Conservation (phyloP, 768 basidiomycete species). For the Tricholoma flavovirens region DNA sequence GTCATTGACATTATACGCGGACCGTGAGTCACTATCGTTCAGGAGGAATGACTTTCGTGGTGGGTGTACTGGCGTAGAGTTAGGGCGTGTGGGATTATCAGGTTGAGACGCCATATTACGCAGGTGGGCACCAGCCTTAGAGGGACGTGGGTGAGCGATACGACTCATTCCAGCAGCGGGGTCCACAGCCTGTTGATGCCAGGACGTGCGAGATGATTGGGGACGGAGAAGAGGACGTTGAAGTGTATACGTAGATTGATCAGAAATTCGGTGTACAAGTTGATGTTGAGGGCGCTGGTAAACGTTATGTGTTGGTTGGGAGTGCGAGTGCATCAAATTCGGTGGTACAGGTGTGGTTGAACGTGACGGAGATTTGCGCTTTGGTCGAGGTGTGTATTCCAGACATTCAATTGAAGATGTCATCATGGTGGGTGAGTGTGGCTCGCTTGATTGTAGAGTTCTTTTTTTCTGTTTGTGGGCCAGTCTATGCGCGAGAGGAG, state of each 20-base stretch:
- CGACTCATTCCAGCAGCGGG: constrained; percentile 23
- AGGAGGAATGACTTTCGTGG: constrained; percentile 20
- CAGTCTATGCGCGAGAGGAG: constrained; percentile 23
- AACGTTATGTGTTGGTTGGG: constrained; percentile 10
- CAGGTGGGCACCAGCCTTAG: constrained; percentile 61
- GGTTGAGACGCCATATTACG: constrained; percentile 67
- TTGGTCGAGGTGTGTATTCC: constrained; percentile 20
- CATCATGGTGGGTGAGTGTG: constrained; percentile 24
- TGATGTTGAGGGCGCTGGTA: constrained; percentile 6
- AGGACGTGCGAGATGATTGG: constrained; percentile 18
- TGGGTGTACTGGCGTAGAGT: constrained; percentile 23
- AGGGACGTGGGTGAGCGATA: constrained; percentile 34
- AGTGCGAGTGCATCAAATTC: constrained; percentile 1
- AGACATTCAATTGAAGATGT: constrained; percentile 31
- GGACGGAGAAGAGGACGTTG: constrained; percentile 4
- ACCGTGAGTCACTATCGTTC: constrained; percentile 25
- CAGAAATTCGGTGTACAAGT: constrained; percentile 8
- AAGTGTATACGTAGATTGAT: constrained; percentile 8
- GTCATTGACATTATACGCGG: constrained; percentile 21
- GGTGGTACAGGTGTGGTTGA: constrained; percentile 9
- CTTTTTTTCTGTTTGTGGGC: constrained; percentile 11
- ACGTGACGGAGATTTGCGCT: constrained; percentile 10
- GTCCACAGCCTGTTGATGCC: constrained; percentile 16
- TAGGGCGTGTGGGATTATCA: constrained; percentile 33
- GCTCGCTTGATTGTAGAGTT: constrained; percentile 14